phyloP scores from a whole-genome alignment of 495 filamentous ascomycete genomes.

The Staphylotrichum tortipilum region DNA sequence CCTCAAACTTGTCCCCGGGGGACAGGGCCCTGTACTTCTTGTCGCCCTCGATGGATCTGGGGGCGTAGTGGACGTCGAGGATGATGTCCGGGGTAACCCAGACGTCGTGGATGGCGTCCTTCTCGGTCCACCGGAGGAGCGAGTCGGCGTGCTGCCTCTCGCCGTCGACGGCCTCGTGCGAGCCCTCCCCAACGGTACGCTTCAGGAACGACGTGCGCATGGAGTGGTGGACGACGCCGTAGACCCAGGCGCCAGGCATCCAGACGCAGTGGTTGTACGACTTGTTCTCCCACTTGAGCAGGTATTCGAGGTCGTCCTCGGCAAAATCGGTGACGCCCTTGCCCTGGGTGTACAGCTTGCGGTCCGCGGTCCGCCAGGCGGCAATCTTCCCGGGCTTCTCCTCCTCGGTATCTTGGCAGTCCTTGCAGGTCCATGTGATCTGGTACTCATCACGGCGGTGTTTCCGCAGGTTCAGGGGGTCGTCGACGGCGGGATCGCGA shows the following conservation, averaged over 20 bases:
- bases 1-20: constrained; percentile 41
- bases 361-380: constrained; percentile 71
- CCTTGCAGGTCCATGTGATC: constrained; percentile 62
- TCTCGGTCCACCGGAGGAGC: constrained; percentile 55
- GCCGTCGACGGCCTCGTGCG: constrained; percentile 11
- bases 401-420: constrained; percentile 49
- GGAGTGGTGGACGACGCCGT: constrained; percentile 51
- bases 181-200: constrained; percentile 46
- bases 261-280: constrained; percentile 75
- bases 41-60: constrained; percentile 25
- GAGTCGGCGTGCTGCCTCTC: constrained; percentile 25
- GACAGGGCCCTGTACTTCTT: constrained; percentile 37
- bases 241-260: constrained; percentile 86
- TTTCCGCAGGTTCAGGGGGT: constrained; percentile 31
- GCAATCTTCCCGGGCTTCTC: constrained; percentile 62
- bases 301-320: constrained; percentile 71
- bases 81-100: constrained; percentile 82
- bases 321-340: constrained; percentile 43
- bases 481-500: constrained; percentile 28
- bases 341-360: constrained; percentile 39
- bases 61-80: constrained; percentile 55
- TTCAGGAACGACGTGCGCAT: constrained; percentile 72
- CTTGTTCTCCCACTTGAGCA: constrained; percentile 74
- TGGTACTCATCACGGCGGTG: constrained; percentile 49
- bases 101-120: constrained; percentile 78